These are phyloP conservation scores for Pythium myriotylum DNA, from an alignment of 352 stramenopile species.

Conservation along the genomic window DNA sequence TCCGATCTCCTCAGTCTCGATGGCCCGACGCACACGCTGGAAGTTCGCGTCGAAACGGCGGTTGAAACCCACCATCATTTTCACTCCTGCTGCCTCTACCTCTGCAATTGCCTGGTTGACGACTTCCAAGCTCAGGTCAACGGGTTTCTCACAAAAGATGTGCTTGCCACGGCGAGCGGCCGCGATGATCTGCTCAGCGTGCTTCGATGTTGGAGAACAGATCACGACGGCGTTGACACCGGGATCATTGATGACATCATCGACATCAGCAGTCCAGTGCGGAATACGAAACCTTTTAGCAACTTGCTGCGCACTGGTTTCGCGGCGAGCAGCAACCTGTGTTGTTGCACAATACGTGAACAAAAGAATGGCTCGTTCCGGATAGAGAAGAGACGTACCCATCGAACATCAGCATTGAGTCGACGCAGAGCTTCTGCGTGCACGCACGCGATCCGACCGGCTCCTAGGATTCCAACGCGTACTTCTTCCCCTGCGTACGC, in stretches of 20 bases:
- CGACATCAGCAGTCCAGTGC: slow-evolving; percentile 70
- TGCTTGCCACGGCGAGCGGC: slow-evolving; percentile 92
- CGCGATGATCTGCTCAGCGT: slow-evolving; percentile 95
- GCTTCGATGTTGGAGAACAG: slow-evolving; percentile 93
- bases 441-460: slow-evolving; percentile 67
- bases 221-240: slow-evolving; percentile 96
- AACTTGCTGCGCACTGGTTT: slow-evolving; percentile 35
- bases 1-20: too few relatives aligned
- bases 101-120: too few relatives aligned
- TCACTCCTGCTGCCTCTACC: too few relatives aligned
- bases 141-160: slow-evolving; percentile 96
- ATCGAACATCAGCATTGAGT: slow-evolving; percentile 47
- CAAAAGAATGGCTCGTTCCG: too few relatives aligned
- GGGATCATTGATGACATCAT: slow-evolving; percentile 92
- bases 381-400: slow-evolving; percentile 42
- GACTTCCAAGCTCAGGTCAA: too few relatives aligned
- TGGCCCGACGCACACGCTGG: too few relatives aligned
- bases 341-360: too few relatives aligned
- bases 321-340: slow-evolving; percentile 39
- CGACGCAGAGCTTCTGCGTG: slow-evolving; percentile 57
- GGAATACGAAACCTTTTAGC: slow-evolving; percentile 52
- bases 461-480: slow-evolving; percentile 70
- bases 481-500: slow-evolving; percentile 17
- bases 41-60: too few relatives aligned
- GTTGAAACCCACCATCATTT: too few relatives aligned